These are phyloP conservation scores for Fusarium anthophilum DNA, from an alignment of 2,329 filamentous ascomycete species.

Conservation along the genomic window DNA sequence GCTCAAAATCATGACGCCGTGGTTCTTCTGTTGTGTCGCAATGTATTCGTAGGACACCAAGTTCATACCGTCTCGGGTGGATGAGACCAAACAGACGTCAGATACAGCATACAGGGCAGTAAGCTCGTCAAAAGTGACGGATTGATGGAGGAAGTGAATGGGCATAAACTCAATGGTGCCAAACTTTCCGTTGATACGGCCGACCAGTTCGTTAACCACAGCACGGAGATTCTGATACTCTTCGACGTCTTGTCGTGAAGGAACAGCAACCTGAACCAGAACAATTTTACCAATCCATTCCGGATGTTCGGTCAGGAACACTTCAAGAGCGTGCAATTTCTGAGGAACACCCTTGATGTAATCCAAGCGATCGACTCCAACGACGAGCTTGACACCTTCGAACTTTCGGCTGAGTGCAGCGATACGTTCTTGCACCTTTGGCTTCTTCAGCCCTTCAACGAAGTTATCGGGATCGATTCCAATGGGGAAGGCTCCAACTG, in stretches of 20 bases:
- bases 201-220: constrained; percentile 95
- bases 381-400: constrained; percentile 94
- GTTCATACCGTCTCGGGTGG: constrained; percentile 99
- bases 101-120: constrained; percentile 93
- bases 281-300: constrained; percentile 99
- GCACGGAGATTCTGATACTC: constrained; percentile 97
- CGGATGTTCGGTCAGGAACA: constrained; percentile 95
- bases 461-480: constrained; percentile 99
- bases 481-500: constrained; percentile 95
- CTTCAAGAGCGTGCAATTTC: constrained; percentile 94
- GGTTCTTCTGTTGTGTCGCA: constrained; percentile 86
- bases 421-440: constrained; percentile 88
- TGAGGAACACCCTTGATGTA: constrained; percentile 99
- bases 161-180: constrained; percentile 99
- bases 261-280: constrained; percentile 94
- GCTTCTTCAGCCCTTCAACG: constrained; percentile 84
- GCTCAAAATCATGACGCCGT: constrained; percentile 93
- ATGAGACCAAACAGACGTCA: constrained; percentile 91
- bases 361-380: constrained; percentile 94
- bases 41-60: constrained; percentile 99
- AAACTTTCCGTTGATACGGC: constrained; percentile 96
- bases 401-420: constrained; percentile 88
- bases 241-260: constrained; percentile 93
- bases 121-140: constrained; percentile 92
- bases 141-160: constrained; percentile 98